Conservation (phyloP, 495 filamentous ascomycete genomes). For the Tuber melanosporum region DNA sequence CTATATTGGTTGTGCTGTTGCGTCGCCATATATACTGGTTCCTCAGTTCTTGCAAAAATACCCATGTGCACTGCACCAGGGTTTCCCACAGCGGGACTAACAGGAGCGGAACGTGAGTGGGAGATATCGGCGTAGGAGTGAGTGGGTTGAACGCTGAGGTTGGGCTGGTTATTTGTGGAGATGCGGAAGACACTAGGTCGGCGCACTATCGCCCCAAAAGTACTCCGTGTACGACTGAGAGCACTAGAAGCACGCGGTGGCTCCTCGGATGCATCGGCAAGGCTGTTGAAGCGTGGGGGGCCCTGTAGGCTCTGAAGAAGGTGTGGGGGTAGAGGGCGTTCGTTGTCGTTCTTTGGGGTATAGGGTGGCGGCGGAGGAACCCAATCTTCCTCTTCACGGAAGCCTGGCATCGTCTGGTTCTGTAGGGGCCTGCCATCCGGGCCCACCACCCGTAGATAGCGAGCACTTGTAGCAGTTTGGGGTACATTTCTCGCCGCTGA, state of each 20-base stretch:
- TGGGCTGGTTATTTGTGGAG: constrained; percentile 10
- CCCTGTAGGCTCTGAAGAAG: constrained; percentile 41
- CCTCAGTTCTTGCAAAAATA: constrained; percentile 16
- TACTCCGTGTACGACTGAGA: constrained; percentile 28
- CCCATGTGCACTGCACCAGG: constrained; percentile 1
- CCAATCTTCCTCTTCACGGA: constrained; percentile 78
- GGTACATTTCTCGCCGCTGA: constrained; percentile 48
- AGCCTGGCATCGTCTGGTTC: constrained; percentile 51
- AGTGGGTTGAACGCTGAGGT: constrained; percentile 17
- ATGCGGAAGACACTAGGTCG: constrained; percentile 28
- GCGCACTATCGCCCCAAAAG: constrained; percentile 33
- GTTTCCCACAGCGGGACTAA: constrained; percentile 26
- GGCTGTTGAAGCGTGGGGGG: constrained; percentile 31
- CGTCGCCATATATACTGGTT: constrained; percentile 14
- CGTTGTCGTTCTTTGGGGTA: constrained; percentile 58
- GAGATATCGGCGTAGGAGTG: constrained; percentile 18
- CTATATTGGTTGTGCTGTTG: constrained; percentile 6
- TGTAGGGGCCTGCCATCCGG: constrained; percentile 65
- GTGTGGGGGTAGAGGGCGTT: constrained; percentile 46
- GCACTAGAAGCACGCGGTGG: constrained; percentile 23
- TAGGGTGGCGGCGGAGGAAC: constrained; percentile 90
- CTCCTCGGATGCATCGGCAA: constrained; percentile 9
- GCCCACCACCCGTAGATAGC: constrained; percentile 53
- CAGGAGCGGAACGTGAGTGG: constrained; percentile 37
- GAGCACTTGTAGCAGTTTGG: constrained; percentile 48